These are phyloP conservation scores for Aspergillus steynii DNA, from an alignment of 495 filamentous ascomycete genomes.

Conservation along the genomic window DNA sequence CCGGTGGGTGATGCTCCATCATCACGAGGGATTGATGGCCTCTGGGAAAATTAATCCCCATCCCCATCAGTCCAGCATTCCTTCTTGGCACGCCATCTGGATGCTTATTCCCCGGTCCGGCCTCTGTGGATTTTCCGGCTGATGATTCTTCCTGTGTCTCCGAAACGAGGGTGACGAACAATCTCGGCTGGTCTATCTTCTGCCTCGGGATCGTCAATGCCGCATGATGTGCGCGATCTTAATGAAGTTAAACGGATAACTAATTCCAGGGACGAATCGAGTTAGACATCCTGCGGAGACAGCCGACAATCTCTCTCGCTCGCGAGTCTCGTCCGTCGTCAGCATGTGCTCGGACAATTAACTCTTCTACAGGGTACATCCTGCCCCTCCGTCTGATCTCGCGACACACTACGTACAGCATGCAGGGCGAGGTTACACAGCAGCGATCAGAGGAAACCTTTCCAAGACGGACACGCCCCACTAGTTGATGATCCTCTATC, in stretches of 20 bases:
- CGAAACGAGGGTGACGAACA: background rate
- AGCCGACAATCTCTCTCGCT: background rate
- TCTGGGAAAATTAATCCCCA: background rate
- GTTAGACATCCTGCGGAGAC: background rate
- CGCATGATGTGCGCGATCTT: constrained; percentile 9
- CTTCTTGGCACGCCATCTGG: background rate
- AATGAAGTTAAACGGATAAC: too few relatives aligned
- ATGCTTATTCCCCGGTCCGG: background rate
- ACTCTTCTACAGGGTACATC: background rate
- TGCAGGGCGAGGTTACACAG: background rate
- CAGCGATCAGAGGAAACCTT: background rate
- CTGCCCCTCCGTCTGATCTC: background rate
- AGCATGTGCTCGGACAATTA: background rate
- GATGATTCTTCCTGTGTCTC: background rate
- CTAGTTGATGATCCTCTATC: background rate
- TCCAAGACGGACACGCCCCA: background rate
- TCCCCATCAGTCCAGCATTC: background rate
- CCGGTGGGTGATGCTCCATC: constrained; percentile 7
- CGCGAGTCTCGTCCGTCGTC: background rate
- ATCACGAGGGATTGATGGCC: constrained; percentile 6
- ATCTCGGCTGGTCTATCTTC: background rate
- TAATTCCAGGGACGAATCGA: background rate
- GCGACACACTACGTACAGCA: background rate
- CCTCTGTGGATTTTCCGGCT: background rate
- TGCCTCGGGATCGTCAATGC: constrained; percentile 15